Percentiles rank a stretch among this genome's conserved stretches.
Conservation (phyloP, 2,329 filamentous ascomycete species). For the Cladosporium oxysporum region DNA sequence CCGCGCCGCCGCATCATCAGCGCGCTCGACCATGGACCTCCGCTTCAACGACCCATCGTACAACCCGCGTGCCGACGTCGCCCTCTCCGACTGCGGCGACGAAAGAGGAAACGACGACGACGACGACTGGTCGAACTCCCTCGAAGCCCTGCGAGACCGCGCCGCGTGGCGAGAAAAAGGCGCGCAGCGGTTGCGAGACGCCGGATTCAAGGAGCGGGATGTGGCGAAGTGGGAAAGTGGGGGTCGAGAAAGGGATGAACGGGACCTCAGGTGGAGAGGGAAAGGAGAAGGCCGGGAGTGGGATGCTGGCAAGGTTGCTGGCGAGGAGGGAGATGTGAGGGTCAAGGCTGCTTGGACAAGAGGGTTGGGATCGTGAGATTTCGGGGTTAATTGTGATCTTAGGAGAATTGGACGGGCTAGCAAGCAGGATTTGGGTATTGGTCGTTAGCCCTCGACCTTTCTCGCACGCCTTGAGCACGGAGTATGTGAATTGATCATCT, state of each 20-base stretch:
- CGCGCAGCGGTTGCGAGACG: constrained; percentile 71
- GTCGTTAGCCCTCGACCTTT: neutral
- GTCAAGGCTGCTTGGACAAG: constrained; percentile 52
- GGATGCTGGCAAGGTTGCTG: constrained; percentile 67
- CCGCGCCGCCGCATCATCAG: constrained; percentile 59
- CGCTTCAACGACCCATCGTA: constrained; percentile 69
- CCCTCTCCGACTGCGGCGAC: constrained; percentile 36
- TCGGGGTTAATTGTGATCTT: neutral
- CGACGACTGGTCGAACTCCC: constrained; percentile 76
- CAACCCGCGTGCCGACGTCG: constrained; percentile 60
- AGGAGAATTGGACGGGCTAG: neutral
- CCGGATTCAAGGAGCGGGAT: constrained; percentile 76
- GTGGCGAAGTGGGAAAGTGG: constrained; percentile 70
- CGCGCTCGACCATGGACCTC: constrained; percentile 69
- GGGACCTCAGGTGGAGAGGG: constrained; percentile 45
- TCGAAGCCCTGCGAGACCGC: constrained; percentile 78
- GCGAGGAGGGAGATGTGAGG: constrained; percentile 54
- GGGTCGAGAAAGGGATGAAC: constrained; percentile 60
- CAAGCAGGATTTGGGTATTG: neutral
- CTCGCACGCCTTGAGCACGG: too few species aligned
- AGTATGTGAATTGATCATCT: too few species aligned
- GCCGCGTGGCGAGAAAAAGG: constrained; percentile 75
- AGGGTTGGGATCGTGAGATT: neutral
- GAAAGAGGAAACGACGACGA: constrained; percentile 26
- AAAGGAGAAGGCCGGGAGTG: constrained; percentile 62